A percentile compares a stretch with the other conserved stretches of the same genome.
phyloP scores from a whole-genome alignment of 2,329 filamentous ascomycete species.

The Cercospora zeae-maydis region DNA sequence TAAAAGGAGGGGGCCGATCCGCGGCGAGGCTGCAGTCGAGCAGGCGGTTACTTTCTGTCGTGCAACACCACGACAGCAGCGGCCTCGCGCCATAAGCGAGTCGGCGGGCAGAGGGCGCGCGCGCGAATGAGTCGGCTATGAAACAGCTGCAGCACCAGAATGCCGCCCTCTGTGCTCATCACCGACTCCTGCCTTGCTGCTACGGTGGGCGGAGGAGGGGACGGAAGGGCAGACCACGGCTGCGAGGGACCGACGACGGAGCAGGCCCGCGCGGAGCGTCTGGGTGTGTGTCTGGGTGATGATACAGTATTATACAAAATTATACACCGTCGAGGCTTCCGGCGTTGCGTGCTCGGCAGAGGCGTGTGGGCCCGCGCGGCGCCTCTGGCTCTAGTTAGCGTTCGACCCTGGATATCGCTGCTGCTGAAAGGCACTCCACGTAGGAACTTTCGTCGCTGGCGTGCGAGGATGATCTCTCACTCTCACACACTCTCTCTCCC shows the following conservation, averaged over 20 bases:
- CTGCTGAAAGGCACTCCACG: background rate
- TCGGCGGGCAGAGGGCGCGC: conserved; percentile 11
- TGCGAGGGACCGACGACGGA: too few relatives aligned
- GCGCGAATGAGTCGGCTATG: conserved; percentile 19
- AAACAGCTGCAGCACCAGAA: conserved; percentile 14
- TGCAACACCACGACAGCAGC: background rate
- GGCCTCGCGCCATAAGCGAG: background rate
- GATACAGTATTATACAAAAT: too few relatives aligned
- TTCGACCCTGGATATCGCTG: background rate
- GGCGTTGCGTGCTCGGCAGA: background rate
- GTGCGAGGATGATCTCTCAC: background rate
- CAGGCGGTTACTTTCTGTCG: conserved; percentile 8
- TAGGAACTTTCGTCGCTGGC: background rate
- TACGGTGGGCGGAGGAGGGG: background rate
- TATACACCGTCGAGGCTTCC: background rate
- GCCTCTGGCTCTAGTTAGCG: background rate
- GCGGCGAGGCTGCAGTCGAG: background rate
- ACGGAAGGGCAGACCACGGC: too few relatives aligned
- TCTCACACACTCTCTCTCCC: background rate
- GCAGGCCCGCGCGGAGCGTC: too few relatives aligned
- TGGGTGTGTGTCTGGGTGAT: too few relatives aligned
- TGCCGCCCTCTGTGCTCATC: conserved; percentile 1
- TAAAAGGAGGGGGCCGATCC: conserved; percentile 7
- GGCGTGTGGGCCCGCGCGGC: background rate
- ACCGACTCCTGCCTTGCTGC: conserved; percentile 8